These are phyloP conservation scores for Coprinellus aureogranulatus DNA, from an alignment of 768 basidiomycete genomes.

Conservation along the genomic window DNA sequence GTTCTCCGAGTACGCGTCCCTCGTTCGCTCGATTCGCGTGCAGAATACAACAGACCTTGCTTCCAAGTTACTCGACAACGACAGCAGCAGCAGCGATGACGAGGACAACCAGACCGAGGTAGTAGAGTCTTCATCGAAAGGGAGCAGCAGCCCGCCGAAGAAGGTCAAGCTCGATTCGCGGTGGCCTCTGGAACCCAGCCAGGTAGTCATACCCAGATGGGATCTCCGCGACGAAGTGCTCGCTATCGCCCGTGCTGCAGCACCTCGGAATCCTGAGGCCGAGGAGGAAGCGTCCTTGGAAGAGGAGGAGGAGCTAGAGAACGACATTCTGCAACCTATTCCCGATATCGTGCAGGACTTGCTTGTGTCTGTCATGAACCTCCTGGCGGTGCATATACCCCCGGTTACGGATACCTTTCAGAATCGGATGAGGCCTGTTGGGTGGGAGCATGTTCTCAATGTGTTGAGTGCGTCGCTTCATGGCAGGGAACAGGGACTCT, in stretches of 20 bases:
- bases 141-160: too few relatives aligned
- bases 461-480: background rate
- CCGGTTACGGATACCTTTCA: background rate
- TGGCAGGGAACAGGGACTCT: background rate
- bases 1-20: constrained; percentile 13
- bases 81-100: background rate
- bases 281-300: background rate
- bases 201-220: constrained; percentile 70
- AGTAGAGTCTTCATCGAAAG: too few relatives aligned
- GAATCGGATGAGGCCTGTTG: background rate
- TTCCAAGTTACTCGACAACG: background rate
- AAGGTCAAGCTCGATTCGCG: constrained; percentile 42
- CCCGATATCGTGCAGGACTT: background rate
- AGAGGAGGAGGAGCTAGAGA: background rate
- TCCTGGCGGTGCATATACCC: background rate
- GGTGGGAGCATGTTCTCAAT: background rate
- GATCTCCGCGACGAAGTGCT: constrained; percentile 57
- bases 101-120: background rate
- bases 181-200: constrained; percentile 69
- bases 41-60: constrained; percentile 7
- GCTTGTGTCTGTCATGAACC: background rate
- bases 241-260: constrained; percentile 6
- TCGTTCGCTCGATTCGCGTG: constrained; percentile 13
- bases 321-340: background rate
- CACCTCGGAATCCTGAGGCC: background rate